phyloP scores from a whole-genome alignment of 2,329 filamentous ascomycete species.

The Escovopsis sp. region DNA sequence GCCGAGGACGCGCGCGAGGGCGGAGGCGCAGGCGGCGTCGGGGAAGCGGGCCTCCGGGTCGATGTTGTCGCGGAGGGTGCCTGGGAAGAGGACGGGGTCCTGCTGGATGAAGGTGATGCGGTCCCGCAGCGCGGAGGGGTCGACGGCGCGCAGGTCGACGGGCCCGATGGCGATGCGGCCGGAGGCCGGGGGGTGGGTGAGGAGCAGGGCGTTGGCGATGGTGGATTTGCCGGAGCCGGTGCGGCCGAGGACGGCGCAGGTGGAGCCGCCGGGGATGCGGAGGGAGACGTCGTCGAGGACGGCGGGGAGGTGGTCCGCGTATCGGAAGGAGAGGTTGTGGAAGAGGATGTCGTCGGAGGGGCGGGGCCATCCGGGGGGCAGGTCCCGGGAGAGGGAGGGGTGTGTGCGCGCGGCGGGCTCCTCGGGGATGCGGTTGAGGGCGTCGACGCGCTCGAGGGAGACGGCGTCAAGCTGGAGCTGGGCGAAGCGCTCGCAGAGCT shows the following conservation, averaged over 20 bases:
- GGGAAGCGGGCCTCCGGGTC: slow-evolving; percentile 50
- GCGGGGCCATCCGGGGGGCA: slow-evolving; percentile 64
- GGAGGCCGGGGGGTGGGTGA: slow-evolving; percentile 34
- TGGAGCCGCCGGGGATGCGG: slow-evolving; percentile 50
- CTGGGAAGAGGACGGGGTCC: slow-evolving; percentile 47
- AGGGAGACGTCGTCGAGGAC: slow-evolving; percentile 57
- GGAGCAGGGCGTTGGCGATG: slow-evolving; percentile 43
- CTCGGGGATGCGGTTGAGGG: slow-evolving; percentile 64
- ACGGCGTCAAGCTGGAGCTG: slow-evolving; percentile 86
- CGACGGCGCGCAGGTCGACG: slow-evolving; percentile 35
- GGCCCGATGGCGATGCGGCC: slow-evolving; percentile 41
- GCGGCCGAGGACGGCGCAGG: slow-evolving; percentile 58
- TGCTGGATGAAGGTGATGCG: slow-evolving; percentile 50
- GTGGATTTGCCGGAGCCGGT: slow-evolving; percentile 85
- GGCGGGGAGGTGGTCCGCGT: slow-evolving; percentile 63
- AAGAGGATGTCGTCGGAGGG: slow-evolving; percentile 61
- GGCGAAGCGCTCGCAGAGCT: slow-evolving; percentile 66
- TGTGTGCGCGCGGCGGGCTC: slow-evolving; percentile 46
- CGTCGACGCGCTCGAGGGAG: slow-evolving; percentile 73
- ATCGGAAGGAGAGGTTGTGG: slow-evolving; percentile 62
- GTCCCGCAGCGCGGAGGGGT: slow-evolving; percentile 40
- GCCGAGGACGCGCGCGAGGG: slow-evolving; percentile 46
- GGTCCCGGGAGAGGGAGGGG: slow-evolving; percentile 20
- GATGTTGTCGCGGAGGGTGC: slow-evolving; percentile 47
- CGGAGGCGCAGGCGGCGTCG: slow-evolving; percentile 32